phyloP scores from a whole-genome alignment of 225 moss, liverwort and hornwort genomes.

The Pseudisothecium myosuroides region DNA sequence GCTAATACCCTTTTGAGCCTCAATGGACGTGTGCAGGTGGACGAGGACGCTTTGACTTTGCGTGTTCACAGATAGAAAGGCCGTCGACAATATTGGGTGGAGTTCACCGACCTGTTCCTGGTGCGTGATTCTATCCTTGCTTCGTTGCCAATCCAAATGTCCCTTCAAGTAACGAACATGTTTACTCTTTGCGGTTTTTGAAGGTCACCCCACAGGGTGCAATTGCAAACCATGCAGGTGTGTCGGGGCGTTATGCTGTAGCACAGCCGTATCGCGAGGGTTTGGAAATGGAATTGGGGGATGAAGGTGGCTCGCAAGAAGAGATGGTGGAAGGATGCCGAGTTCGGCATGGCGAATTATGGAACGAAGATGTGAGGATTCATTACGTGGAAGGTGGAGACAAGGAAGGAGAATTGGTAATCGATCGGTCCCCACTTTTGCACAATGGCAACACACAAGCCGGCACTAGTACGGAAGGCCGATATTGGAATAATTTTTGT shows the following conservation, averaged over 20 bases:
- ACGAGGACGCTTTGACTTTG: background rate
- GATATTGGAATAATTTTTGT: background rate
- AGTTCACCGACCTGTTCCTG: background rate
- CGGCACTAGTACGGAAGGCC: too few species aligned
- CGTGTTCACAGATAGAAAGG: background rate
- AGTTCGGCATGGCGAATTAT: conserved; percentile 30
- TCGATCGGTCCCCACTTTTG: background rate
- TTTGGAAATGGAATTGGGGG: background rate
- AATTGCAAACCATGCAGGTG: background rate
- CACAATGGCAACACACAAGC: background rate
- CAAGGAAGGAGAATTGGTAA: conserved; percentile 33
- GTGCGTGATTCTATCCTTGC: background rate
- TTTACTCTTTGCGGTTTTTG: background rate
- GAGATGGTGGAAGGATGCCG: conserved; percentile 29
- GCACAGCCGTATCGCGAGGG: conserved; percentile 1
- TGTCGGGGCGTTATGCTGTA: conserved; percentile 3
- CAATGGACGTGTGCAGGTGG: conserved; percentile 1
- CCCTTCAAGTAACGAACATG: background rate
- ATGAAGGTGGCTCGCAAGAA: conserved; percentile 21
- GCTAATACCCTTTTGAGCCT: background rate
- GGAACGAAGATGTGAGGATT: conserved; percentile 29
- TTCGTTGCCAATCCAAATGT: background rate
- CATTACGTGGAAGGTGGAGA: conserved; percentile 54
- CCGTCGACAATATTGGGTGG: background rate
- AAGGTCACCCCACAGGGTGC: background rate